Base-by-base conservation (phyloP, 1,284 basidiomycete genomes). In the Lentinula novae-zelandiae region DNA sequence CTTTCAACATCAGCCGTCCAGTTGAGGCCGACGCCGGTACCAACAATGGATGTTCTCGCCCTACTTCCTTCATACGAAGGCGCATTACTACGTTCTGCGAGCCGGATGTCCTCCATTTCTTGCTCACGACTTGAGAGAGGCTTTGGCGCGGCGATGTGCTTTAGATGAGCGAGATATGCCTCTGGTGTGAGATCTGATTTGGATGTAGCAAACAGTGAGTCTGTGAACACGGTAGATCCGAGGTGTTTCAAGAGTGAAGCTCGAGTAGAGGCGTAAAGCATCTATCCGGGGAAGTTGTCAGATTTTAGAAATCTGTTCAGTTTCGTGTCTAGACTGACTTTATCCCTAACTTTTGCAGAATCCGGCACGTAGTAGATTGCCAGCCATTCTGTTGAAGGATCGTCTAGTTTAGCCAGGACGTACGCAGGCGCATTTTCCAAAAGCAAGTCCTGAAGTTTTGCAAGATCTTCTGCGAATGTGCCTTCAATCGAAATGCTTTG, bases 211-310 rank as follows among this genome's bases (percentile, higher is more conserved):
- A 93, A 95, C 62, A 96, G 78, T 58, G 84, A 83, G 69, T 93
- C 89, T 12, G 85, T 83, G 73, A 95, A 93, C 60, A 86, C 76
- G 51, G 84, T 78, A 3, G 92, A 89, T 50, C 93, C 93, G 1
- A 96, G 81, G 4, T 84, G 78, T 72, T 87, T 93, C 52, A 88
- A 80, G 20, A 96, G 79, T 6, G 88, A 83, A 31, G 82, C 79
- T 56, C 93, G 85, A 0, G 89, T 88, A 1, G 93, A 90, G n/a
- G 94, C 94, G 72, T 96, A 95, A 33, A 96, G 78, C 94, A 96
- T 96, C 90, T 96, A 63, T 40, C n/a, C 27, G 39, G 58, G 6
- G 34, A 46, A n/a, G 31, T 17, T 44, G 36, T 20, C 12, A 31
- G 15, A 42, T 58, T 42, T 52, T 48, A 50, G 52, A 33, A 10